Evolutionary conservation across 2,329 filamentous ascomycete species (phyloP).

Genomic region (Calonectria leucothoes): DNA sequence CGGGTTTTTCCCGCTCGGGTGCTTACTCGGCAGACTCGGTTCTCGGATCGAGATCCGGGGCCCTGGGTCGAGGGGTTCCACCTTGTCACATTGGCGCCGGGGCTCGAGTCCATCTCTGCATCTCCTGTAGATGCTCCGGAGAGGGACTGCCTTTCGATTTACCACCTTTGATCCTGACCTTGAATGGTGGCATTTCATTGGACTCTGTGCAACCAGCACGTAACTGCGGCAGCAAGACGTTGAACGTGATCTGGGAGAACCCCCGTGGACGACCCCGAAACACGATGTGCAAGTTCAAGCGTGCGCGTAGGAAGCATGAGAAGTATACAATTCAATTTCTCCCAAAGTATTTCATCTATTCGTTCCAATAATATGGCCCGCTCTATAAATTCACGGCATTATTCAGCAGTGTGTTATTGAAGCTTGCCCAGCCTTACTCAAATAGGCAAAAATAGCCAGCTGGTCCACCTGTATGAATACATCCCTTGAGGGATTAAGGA

Average conservation of each 20-base stretch:
- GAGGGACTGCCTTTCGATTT: not conserved
- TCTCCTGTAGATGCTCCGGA: not conserved
- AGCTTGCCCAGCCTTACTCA: not conserved
- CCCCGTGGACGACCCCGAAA: not conserved
- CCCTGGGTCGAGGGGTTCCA: not conserved
- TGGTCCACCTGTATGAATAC: not conserved
- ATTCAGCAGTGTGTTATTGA: not conserved
- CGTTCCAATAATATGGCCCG: too few species aligned
- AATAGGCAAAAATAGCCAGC: not conserved
- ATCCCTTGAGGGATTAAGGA: not conserved
- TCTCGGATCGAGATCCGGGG: not conserved
- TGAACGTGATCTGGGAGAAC: not conserved
- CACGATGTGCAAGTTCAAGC: not conserved
- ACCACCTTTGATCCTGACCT: too few species aligned
- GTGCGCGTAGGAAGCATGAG: not conserved
- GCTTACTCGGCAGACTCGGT: not conserved
- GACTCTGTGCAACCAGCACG: not conserved
- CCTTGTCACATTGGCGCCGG: not conserved
- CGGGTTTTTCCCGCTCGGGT: not conserved
- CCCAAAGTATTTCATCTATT: too few species aligned
- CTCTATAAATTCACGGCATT: not conserved
- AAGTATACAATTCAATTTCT: not conserved
- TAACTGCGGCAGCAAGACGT: not conserved
- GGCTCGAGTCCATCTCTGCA: not conserved
- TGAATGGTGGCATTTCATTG: too few species aligned